Conservation (phyloP, 192 early-diverging fungal genomes). For the Phycomyces blakesleeanus region DNA sequence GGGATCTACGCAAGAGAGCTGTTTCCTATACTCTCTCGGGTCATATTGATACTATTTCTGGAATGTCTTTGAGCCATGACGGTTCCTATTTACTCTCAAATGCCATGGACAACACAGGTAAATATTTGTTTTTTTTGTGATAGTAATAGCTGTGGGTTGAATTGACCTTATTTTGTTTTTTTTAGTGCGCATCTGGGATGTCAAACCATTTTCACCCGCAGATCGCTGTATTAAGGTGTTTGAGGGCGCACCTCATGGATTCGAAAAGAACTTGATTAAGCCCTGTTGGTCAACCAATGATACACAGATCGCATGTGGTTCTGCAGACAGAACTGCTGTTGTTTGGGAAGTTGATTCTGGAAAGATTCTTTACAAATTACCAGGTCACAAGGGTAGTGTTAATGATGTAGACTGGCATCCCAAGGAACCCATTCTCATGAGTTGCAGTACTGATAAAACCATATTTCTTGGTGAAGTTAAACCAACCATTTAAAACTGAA, state of each 20-base stretch:
- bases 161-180: not conserved
- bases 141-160: constrained; percentile 5
- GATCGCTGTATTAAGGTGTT: constrained; percentile 77
- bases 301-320: constrained; percentile 77
- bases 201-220: constrained; percentile 77
- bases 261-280: constrained; percentile 89
- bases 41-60: constrained; percentile 88
- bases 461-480: constrained; percentile 87
- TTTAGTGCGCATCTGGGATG: constrained; percentile 86
- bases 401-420: constrained; percentile 94
- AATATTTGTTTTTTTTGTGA: too few relatives aligned
- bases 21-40: constrained; percentile 67
- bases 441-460: constrained; percentile 81
- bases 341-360: constrained; percentile 82
- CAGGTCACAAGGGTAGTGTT: constrained; percentile 92
- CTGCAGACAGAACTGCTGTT: constrained; percentile 84
- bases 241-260: constrained; percentile 91
- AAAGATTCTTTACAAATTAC: constrained; percentile 88
- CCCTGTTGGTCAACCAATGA: constrained; percentile 90
- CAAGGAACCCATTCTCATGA: constrained; percentile 80
- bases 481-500: constrained; percentile 28
- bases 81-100: constrained; percentile 81
- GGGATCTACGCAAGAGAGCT: constrained; percentile 81
- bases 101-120: constrained; percentile 90
- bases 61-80: constrained; percentile 78